phyloP scores from a whole-genome alignment of 768 basidiomycete genomes.

The Rhizopogon sp. region DNA sequence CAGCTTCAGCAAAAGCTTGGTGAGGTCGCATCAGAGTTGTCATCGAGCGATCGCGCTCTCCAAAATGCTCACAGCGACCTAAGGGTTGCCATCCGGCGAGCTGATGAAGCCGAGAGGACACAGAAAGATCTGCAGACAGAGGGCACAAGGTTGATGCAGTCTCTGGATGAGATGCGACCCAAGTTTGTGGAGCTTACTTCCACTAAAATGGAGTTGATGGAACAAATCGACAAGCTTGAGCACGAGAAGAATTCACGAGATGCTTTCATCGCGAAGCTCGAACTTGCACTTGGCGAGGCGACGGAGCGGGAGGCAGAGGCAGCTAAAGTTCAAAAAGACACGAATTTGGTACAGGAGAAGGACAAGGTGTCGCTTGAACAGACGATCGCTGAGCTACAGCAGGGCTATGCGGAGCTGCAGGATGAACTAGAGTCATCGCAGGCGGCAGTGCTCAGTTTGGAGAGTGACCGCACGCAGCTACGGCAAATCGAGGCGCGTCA shows the following conservation, averaged over 20 bases:
- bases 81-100: constrained; percentile 56
- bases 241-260: constrained; percentile 52
- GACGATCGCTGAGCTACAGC: constrained; percentile 54
- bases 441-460: constrained; percentile 51
- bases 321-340: constrained; percentile 40
- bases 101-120: constrained; percentile 67
- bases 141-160: constrained; percentile 71
- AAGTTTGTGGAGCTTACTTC: constrained; percentile 81
- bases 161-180: constrained; percentile 81
- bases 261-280: constrained; percentile 54
- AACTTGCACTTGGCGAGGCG: constrained; percentile 50
- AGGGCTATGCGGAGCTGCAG: constrained; percentile 57
- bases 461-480: constrained; percentile 57
- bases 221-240: constrained; percentile 56
- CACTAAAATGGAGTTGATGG: constrained; percentile 61
- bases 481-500: constrained; percentile 53
- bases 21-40: constrained; percentile 49
- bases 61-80: constrained; percentile 64
- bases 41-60: constrained; percentile 48
- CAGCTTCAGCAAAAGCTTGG: constrained; percentile 58
- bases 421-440: constrained; percentile 53
- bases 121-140: constrained; percentile 74
- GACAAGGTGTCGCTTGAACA: constrained; percentile 45
- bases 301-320: constrained; percentile 45
- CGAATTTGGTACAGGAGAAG: constrained; percentile 44